Base-by-base conservation (phyloP, 2,329 filamentous ascomycete genomes). In the Aphanocladium album region DNA sequence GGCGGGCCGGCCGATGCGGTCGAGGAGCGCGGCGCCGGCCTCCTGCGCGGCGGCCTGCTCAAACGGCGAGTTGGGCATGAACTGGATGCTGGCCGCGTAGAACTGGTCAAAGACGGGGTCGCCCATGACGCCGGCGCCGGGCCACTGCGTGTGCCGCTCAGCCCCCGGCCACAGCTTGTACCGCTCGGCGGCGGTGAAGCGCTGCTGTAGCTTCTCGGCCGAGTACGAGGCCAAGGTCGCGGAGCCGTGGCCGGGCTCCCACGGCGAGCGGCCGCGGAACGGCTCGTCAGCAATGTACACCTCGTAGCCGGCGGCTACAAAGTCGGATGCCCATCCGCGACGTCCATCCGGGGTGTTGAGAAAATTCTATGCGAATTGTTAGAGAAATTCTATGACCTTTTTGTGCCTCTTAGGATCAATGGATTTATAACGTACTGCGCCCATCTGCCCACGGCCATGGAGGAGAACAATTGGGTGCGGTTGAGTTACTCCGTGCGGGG, bases 251-350 rank as follows among this genome's bases (percentile, higher is more conserved):
- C 55, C 64, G 7, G 77, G 74, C 16, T 70, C 63, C 72, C 75
- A 79, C 0, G 75, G 67, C 5, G 77, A 80, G 37, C 80, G 75
- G 33, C 77, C 80, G 21, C 77, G 75, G 27, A 73, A 73, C 2
- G 77, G 72, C 62, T 79, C 75, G 64, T 82, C 80, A 14, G 77
- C 71, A 51, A 81, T 69, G 67, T 80, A 81, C 51, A 80, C 71
- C 49, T 77, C 74, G 66, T 79, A 78, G 17, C 79, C 78, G n/a
- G 74, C 70, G 5, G 67, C 64, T 7, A 82, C 63, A 65, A 82
- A 82, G 60, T 73, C 73, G 3, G 76, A 78, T 0, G 79, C 76
- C 80, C 79, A 82, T 17, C 79, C 79, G 9, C 72, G 72, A 16
- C 74, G 69, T 49, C 77, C 77, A 60, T 80, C 78, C 7, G 79